Conservation (phyloP, 1,139 yeast species). For the Yarrowia galli region DNA sequence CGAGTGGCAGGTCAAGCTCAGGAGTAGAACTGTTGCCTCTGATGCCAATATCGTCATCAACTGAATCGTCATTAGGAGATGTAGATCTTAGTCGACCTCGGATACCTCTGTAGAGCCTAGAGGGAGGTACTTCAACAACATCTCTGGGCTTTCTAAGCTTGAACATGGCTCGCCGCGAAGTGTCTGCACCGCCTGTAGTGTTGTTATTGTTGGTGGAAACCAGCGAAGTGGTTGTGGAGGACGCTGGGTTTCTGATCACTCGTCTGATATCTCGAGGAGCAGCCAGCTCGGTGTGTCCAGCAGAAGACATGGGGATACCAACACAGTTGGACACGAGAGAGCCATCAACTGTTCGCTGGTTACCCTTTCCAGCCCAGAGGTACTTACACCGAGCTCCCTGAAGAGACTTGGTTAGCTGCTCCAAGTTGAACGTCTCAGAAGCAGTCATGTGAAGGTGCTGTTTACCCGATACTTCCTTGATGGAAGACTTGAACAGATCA, state of each 20-base stretch:
- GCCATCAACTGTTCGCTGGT: slow-evolving; percentile 41
- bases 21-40: slow-evolving; percentile 8
- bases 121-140: slow-evolving; percentile 25
- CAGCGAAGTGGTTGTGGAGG: background rate
- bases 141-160: slow-evolving; percentile 25
- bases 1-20: slow-evolving; percentile 14
- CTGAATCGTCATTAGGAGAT: slow-evolving; percentile 2
- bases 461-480: slow-evolving; percentile 67
- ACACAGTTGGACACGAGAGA: slow-evolving; percentile 37
- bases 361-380: slow-evolving; percentile 60
- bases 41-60: background rate
- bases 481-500: slow-evolving; percentile 74
- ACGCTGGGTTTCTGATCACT: slow-evolving; percentile 41
- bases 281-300: slow-evolving; percentile 42
- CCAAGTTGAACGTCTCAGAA: slow-evolving; percentile 61
- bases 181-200: slow-evolving; percentile 10
- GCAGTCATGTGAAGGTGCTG: slow-evolving; percentile 56
- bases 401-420: slow-evolving; percentile 54
- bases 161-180: slow-evolving; percentile 29
- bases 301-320: slow-evolving; percentile 46
- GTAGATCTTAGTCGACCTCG: slow-evolving; percentile 18
- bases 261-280: slow-evolving; percentile 40
- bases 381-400: slow-evolving; percentile 59
- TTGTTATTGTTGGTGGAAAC: slow-evolving; percentile 4
- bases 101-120: slow-evolving; percentile 15